These are phyloP conservation scores for Phycomyces nitens DNA, from an alignment of 192 early-diverging fungal species.

Conservation along the genomic window DNA sequence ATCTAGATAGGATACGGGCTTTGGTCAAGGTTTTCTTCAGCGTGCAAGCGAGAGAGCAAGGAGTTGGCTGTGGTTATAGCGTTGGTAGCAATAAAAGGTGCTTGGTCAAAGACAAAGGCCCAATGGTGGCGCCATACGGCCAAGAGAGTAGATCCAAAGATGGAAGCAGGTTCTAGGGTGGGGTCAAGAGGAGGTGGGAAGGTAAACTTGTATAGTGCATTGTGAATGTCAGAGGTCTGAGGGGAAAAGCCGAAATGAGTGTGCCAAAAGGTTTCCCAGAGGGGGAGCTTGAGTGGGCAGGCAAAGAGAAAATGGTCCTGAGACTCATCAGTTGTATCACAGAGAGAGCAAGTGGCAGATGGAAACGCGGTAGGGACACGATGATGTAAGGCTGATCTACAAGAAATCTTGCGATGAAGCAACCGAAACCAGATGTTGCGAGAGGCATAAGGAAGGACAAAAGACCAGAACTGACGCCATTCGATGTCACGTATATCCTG, in stretches of 20 bases:
- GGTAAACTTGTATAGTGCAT: neutral
- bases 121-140: slow-evolving; percentile 5
- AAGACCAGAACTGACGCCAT: neutral
- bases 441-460: neutral
- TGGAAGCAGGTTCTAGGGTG: neutral
- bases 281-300: slow-evolving; percentile 1
- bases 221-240: neutral
- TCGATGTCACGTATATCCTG: too few species aligned
- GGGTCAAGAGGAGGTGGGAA: neutral
- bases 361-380: neutral
- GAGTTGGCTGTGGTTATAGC: neutral
- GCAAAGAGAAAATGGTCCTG: slow-evolving; percentile 6
- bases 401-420: slow-evolving; percentile 3
- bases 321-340: neutral
- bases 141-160: neutral
- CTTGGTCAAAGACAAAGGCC: slow-evolving; percentile 6
- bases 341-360: neutral
- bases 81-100: neutral
- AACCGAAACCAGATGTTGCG: slow-evolving; percentile 8
- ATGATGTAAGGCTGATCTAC: neutral
- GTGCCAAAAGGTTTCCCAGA: slow-evolving; percentile 5
- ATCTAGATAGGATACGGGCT: too few species aligned
- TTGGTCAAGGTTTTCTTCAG: too few species aligned
- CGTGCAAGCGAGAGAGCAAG: neutral
- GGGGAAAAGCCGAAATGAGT: neutral